Percentiles rank a stretch among this genome's conserved stretches.
These are phyloP conservation scores for Claviceps sp. DNA, from an alignment of 2,329 filamentous ascomycete species.

Conservation along the genomic window DNA sequence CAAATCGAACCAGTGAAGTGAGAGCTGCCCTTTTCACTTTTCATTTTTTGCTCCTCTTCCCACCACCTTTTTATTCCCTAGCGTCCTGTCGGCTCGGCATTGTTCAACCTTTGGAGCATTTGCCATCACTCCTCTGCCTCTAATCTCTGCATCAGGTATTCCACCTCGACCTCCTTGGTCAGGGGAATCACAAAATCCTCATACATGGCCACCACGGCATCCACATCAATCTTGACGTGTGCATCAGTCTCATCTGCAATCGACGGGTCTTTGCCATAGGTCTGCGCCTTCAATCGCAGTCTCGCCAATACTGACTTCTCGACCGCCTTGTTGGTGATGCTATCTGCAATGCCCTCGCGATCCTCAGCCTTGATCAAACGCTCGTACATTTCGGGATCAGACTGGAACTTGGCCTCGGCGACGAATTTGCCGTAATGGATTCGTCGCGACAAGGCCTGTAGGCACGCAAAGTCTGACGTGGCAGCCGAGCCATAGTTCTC, in stretches of 20 bases:
- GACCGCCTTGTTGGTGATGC: conserved; percentile 81
- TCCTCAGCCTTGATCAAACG: conserved; percentile 71
- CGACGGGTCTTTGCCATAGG: conserved; percentile 84
- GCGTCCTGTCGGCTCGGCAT: too few relatives aligned
- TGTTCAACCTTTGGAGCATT: too few relatives aligned
- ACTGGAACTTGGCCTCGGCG: conserved; percentile 85
- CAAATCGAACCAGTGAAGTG: too few relatives aligned
- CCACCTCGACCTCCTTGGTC: conserved; percentile 97
- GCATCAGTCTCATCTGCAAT: conserved; percentile 38
- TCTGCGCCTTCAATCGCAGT: conserved; percentile 75
- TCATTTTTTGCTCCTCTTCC: too few relatives aligned
- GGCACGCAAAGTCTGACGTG: conserved; percentile 76
- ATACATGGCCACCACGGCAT: conserved; percentile 85
- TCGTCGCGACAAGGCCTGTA: conserved; percentile 79
- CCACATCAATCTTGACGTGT: conserved; percentile 75
- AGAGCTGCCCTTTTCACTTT: too few relatives aligned
- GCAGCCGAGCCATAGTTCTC: conserved; percentile 94
- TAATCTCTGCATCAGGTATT: conserved; percentile 92
- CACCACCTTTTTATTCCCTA: too few relatives aligned
- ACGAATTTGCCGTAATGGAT: conserved; percentile 99
- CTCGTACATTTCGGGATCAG: conserved; percentile 69
- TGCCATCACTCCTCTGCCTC: conserved; percentile 29
- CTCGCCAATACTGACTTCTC: conserved; percentile 86
- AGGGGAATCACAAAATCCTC: conserved; percentile 86
- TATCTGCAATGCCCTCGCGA: conserved; percentile 66